Evolutionary conservation across 1,139 yeast species (phyloP).

Genomic region (Pichia terricola): DNA sequence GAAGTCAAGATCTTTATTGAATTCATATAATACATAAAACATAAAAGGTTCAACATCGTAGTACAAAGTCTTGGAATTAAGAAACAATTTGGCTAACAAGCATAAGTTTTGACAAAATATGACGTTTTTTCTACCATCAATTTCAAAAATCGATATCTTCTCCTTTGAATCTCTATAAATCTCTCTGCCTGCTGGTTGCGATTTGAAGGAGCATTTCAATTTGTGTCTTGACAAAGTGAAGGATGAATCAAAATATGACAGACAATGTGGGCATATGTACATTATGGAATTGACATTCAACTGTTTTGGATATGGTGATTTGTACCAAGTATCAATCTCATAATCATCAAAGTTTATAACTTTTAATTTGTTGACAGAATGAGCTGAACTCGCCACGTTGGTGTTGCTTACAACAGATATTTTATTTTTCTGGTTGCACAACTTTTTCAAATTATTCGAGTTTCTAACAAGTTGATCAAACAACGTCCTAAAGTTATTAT

Average conservation of each 20-base stretch:
- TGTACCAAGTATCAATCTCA: slow-evolving; percentile 85
- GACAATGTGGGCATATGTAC: slow-evolving; percentile 77
- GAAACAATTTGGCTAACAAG: slow-evolving; percentile 75
- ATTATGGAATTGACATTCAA: slow-evolving; percentile 54
- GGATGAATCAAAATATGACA: slow-evolving; percentile 71
- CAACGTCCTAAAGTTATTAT: slow-evolving; percentile 35
- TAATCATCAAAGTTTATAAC: slow-evolving; percentile 58
- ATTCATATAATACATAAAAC: slow-evolving; percentile 65
- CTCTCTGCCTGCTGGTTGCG: slow-evolving; percentile 85
- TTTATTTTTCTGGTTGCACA: slow-evolving; percentile 20
- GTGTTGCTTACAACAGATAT: background rate
- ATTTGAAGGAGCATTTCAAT: slow-evolving; percentile 53
- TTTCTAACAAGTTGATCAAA: slow-evolving; percentile 32
- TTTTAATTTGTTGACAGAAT: slow-evolving; percentile 17
- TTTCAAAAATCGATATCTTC: slow-evolving; percentile 69
- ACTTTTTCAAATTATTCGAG: slow-evolving; percentile 17
- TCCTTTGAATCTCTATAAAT: slow-evolving; percentile 53
- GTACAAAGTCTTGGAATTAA: slow-evolving; percentile 84
- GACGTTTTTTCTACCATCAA: slow-evolving; percentile 81
- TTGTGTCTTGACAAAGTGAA: slow-evolving; percentile 61
- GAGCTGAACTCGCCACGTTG: slow-evolving; percentile 6
- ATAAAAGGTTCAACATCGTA: slow-evolving; percentile 94
- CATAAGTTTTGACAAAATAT: slow-evolving; percentile 85
- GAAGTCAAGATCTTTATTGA: slow-evolving; percentile 29
- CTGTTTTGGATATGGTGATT: slow-evolving; percentile 90